Evolutionary conservation across 495 filamentous ascomycete species (phyloP).

Genomic region (Hypoxylon fragiforme): DNA sequence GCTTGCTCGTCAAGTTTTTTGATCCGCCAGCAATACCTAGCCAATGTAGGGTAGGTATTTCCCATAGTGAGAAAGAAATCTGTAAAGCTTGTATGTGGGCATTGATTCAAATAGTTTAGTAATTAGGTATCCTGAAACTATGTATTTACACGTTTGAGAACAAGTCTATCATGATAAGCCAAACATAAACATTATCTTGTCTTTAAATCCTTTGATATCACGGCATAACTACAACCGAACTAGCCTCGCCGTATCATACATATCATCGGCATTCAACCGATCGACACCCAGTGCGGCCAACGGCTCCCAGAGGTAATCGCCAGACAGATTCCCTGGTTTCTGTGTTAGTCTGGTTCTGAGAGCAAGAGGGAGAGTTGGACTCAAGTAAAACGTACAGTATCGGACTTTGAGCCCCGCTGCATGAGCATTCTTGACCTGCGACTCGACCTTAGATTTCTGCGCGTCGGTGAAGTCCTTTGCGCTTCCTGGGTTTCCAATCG

Average conservation of each 20-base stretch:
- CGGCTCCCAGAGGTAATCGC: conserved; percentile 72
- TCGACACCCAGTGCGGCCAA: conserved; percentile 66
- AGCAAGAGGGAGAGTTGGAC: conserved; percentile 63
- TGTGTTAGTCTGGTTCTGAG: conserved; percentile 41
- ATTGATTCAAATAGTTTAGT: too few relatives aligned
- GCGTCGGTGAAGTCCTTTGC: conserved; percentile 41
- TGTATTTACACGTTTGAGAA: too few relatives aligned
- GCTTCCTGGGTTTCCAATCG: conserved; percentile 36
- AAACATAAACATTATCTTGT: too few relatives aligned
- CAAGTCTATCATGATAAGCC: too few relatives aligned
- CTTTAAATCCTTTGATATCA: too few relatives aligned
- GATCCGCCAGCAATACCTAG: too few relatives aligned
- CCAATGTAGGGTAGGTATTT: too few relatives aligned
- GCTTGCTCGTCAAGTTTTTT: too few relatives aligned
- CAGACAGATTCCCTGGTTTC: conserved; percentile 46
- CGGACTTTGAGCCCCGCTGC: conserved; percentile 65
- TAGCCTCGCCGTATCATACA: conserved; percentile 43
- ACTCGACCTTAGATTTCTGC: conserved; percentile 60
- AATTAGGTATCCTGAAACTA: too few relatives aligned
- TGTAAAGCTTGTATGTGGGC: too few relatives aligned
- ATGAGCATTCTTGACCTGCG: conserved; percentile 65
- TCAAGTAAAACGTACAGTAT: conserved; percentile 62
- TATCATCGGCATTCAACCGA: conserved; percentile 72
- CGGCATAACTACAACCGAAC: conserved; percentile 24
- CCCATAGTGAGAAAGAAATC: too few relatives aligned